Conservation (phyloP, 2,329 filamentous ascomycete species). For the Zalaria sp. region DNA sequence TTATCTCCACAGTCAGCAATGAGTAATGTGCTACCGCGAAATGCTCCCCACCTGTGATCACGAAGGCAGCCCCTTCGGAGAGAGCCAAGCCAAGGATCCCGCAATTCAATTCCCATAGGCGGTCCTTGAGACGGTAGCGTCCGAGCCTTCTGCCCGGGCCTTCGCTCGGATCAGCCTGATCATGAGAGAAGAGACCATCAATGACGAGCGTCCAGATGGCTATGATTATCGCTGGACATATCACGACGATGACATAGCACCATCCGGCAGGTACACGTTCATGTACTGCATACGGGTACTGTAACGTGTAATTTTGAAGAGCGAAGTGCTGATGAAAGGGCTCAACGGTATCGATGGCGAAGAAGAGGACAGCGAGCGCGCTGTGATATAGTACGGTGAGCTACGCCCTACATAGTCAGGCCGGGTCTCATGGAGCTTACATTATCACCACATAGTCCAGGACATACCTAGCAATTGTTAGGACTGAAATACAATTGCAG, state of each 20-base stretch:
- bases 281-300: slow-evolving; percentile 42
- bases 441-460: slow-evolving; percentile 45
- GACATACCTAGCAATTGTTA: slow-evolving; percentile 31
- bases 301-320: slow-evolving; percentile 40
- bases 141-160: slow-evolving; percentile 25
- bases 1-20: background rate
- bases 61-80: slow-evolving; percentile 39
- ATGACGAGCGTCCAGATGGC: slow-evolving; percentile 41
- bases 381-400: slow-evolving; percentile 18
- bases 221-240: slow-evolving; percentile 37
- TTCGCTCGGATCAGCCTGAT: slow-evolving; percentile 12
- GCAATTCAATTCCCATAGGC: slow-evolving; percentile 49
- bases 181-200: slow-evolving; percentile 44
- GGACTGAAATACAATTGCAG: background rate
- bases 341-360: slow-evolving; percentile 37
- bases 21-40: background rate
- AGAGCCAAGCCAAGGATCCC: slow-evolving; percentile 43
- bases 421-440: slow-evolving; percentile 22
- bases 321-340: slow-evolving; percentile 46
- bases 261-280: slow-evolving; percentile 39
- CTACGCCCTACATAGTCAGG: background rate
- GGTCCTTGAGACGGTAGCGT: slow-evolving; percentile 38
- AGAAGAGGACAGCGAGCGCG: slow-evolving; percentile 36
- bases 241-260: slow-evolving; percentile 34
- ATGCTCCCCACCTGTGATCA: slow-evolving; percentile 32